phyloP scores from a whole-genome alignment of 208 protist species.

The Acanthamoeba sp. region DNA sequence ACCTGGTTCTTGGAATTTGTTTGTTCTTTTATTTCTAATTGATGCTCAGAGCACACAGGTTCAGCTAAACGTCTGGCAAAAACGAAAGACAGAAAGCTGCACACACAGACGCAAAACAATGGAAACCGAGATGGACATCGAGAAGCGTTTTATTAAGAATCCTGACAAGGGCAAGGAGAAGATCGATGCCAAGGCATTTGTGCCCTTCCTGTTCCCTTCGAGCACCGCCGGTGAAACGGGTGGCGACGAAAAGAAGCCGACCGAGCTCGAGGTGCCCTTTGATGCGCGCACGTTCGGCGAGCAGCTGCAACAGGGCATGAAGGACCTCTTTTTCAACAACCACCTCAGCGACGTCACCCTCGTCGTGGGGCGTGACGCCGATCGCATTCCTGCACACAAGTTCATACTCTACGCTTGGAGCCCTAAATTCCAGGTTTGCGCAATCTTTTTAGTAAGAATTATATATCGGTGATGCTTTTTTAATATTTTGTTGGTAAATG shows the following conservation, averaged over 20 bases:
- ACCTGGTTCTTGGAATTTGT: too few relatives aligned
- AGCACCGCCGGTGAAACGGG: not conserved
- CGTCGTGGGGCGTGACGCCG: not conserved
- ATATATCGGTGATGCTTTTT: too few relatives aligned
- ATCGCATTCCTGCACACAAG: conserved; percentile 51
- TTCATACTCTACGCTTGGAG: conserved; percentile 60
- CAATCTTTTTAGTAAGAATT: not conserved
- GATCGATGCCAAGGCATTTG: not conserved
- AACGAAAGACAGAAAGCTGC: not conserved
- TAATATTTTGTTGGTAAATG: too few relatives aligned
- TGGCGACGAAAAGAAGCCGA: not conserved
- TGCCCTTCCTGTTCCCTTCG: conserved; percentile 11
- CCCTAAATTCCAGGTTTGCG: conserved; percentile 37
- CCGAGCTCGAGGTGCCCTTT: conserved; percentile 32
- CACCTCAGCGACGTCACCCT: conserved; percentile 57
- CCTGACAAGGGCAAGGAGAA: conserved; percentile 10
- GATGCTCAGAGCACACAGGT: too few relatives aligned
- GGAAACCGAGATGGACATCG: not conserved
- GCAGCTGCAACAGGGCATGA: conserved; percentile 39
- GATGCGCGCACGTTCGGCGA: conserved; percentile 47
- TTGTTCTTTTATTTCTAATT: too few relatives aligned
- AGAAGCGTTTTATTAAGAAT: not conserved
- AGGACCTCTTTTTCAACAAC: conserved; percentile 68
- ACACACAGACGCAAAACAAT: not conserved
- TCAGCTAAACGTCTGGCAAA: too few relatives aligned